phyloP scores from a whole-genome alignment of 192 early-diverging fungal genomes.

The Coemansia sp. region DNA sequence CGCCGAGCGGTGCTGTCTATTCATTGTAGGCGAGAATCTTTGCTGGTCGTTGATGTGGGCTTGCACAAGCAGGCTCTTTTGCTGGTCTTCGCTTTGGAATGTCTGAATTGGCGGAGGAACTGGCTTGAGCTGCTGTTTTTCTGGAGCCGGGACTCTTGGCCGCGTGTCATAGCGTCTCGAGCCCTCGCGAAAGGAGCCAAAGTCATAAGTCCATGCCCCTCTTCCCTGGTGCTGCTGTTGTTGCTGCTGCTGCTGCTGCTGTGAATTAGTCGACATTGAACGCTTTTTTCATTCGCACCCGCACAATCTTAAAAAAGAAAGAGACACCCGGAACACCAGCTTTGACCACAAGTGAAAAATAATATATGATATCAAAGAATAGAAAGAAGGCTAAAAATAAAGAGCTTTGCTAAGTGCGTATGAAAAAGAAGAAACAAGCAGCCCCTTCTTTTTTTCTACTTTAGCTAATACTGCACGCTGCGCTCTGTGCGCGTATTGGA shows the following conservation, averaged over 20 bases:
- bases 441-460: background rate
- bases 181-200: conserved; percentile 25
- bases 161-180: conserved; percentile 11
- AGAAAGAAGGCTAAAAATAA: conserved; percentile 9
- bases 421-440: conserved; percentile 4
- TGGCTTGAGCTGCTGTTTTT: conserved; percentile 1
- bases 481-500: background rate
- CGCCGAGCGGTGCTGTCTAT: conserved; percentile 43
- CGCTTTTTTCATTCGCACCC: conserved; percentile 11
- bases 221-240: conserved; percentile 29
- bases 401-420: background rate
- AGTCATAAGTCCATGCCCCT: conserved; percentile 34
- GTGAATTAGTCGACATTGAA: conserved; percentile 43
- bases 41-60: conserved; percentile 24
- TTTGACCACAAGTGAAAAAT: background rate
- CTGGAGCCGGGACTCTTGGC: background rate
- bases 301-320: conserved; percentile 1
- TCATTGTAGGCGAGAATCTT: conserved; percentile 50
- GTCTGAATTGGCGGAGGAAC: conserved; percentile 7
- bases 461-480: background rate
- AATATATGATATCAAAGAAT: background rate
- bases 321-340: background rate
- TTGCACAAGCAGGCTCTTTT: background rate
- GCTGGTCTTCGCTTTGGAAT: conserved; percentile 8
- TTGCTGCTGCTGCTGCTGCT: conserved; percentile 31